Base-by-base conservation (phyloP, 75 land plant genomes). In the Sequoia sempervirens region DNA sequence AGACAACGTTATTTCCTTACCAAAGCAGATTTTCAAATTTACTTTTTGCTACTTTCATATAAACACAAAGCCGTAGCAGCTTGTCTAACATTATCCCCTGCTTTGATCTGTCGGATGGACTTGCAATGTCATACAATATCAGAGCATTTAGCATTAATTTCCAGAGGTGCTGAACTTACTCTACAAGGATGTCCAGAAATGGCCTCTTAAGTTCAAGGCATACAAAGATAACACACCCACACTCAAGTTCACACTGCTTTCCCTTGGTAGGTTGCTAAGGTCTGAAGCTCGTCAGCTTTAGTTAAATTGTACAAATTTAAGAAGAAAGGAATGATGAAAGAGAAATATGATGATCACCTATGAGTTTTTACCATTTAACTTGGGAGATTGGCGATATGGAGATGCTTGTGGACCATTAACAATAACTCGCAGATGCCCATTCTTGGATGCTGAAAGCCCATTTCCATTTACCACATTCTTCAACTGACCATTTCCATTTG, bases 351-450 rank as follows among this genome's bases (percentile, higher is more conserved):
- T n/a, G 26, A 1, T 75, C 43, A 32, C 45, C 78, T 38, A 80
- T 28, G 54, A 80, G 20, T n/a, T 45, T 80, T 80, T 78, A 18
- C 54, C 84, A 70, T 81, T 83, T 30, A 85, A 75, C 80, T 83
- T 90, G 15, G 92, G 90, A 50, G 88, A 88, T 18, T 80, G 86
- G 40, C 85, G 66, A 43, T 74, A 80, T 46, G 92, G 90, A 17
- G 90, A 89, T 10, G 82, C 89, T 40, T 87, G 83, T 26, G 84
- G 69, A 36, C 84, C 88, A 69, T 89, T 85, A 26, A 34, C 87
- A 84, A 43, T 82, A 85, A 83, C 82, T 91, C 69, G 80, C 6
- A 83, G 87, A 53, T 84, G 89, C 30, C 84, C 83, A 66, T 81
- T 90, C 83, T 84, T 90, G 26, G 84, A 46, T 2, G 50, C 12